A percentile compares a stretch with the other conserved stretches of the same genome.
These are phyloP conservation scores for Chimonanthus salicifolius DNA, from an alignment of 164 flowering plant species.

Conservation along the genomic window DNA sequence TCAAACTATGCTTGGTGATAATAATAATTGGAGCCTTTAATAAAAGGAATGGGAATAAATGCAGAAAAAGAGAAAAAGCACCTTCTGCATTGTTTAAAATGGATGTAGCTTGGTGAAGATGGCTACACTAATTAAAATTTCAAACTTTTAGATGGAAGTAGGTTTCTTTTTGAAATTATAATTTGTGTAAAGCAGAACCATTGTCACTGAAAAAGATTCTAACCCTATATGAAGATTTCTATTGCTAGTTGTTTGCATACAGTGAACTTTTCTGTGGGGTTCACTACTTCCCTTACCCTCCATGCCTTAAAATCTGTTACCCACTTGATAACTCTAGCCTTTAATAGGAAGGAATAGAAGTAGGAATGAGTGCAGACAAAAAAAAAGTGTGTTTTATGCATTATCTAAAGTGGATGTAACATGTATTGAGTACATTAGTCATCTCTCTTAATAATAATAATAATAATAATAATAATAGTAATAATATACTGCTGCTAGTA, in stretches of 20 bases:
- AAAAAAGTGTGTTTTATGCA: no score
- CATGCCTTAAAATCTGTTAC: neutral
- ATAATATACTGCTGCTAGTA: no score
- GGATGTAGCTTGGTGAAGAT: neutral
- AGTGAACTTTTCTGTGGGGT: no score
- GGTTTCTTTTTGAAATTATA: neutral
- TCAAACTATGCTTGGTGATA: neutral
- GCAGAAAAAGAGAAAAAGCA: neutral
- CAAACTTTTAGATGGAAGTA: neutral
- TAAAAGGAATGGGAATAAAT: neutral
- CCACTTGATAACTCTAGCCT: no score
- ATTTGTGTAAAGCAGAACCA: neutral
- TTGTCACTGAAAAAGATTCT: no score
- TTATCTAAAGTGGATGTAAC: no score
- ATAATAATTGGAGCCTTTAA: neutral
- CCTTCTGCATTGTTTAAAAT: neutral
- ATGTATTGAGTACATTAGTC: no score
- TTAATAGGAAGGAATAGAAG: no score
- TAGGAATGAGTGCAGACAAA: no score
- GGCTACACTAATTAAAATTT: no score
- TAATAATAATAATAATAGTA: no score
- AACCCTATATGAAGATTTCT: neutral
- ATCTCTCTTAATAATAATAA: no score
- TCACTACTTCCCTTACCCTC: neutral
- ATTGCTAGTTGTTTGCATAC: neutral